phyloP scores from a whole-genome alignment of 495 filamentous ascomycete genomes.

The Sporormia fimetaria region DNA sequence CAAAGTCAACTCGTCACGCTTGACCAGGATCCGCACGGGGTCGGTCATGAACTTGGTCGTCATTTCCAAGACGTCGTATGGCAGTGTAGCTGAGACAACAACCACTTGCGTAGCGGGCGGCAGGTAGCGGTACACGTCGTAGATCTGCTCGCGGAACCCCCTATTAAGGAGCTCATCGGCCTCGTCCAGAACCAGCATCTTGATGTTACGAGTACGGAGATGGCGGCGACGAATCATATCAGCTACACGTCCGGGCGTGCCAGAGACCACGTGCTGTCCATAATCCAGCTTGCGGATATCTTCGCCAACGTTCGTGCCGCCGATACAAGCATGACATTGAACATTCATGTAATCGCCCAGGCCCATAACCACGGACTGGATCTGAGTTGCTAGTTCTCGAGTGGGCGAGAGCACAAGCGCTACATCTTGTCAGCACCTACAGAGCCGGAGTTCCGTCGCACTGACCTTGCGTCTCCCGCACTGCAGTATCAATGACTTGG shows the following conservation, averaged over 20 bases:
- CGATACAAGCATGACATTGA: conserved; percentile 97
- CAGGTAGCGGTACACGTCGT: conserved; percentile 95
- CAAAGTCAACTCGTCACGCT: conserved; percentile 96
- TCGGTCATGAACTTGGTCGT: conserved; percentile 99
- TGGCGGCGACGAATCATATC: conserved; percentile 98
- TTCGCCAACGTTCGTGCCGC: conserved; percentile 92
- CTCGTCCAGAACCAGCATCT: conserved; percentile 98
- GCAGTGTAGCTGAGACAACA: conserved; percentile 91
- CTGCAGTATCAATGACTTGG: conserved; percentile 54
- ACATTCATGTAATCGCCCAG: conserved; percentile 99
- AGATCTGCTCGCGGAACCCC: conserved; percentile 98
- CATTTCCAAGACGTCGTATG: conserved; percentile 97
- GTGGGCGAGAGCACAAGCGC: conserved; percentile 96
- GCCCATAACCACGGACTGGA: conserved; percentile 94
- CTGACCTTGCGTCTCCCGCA: conserved; percentile 72
- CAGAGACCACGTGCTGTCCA: conserved; percentile 92
- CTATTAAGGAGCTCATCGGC: conserved; percentile 83
- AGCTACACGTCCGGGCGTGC: conserved; percentile 88
- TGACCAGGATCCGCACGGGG: conserved; percentile 95
- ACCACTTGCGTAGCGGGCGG: conserved; percentile 96
- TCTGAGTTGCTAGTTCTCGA: conserved; percentile 94
- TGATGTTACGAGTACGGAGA: conserved; percentile 86
- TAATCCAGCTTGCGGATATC: conserved; percentile 96
- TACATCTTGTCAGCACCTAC: conserved; percentile 22
- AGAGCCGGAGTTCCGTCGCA: no score